phyloP scores from a whole-genome alignment of 345 rosid species.

The Rhizophora apiculata region DNA sequence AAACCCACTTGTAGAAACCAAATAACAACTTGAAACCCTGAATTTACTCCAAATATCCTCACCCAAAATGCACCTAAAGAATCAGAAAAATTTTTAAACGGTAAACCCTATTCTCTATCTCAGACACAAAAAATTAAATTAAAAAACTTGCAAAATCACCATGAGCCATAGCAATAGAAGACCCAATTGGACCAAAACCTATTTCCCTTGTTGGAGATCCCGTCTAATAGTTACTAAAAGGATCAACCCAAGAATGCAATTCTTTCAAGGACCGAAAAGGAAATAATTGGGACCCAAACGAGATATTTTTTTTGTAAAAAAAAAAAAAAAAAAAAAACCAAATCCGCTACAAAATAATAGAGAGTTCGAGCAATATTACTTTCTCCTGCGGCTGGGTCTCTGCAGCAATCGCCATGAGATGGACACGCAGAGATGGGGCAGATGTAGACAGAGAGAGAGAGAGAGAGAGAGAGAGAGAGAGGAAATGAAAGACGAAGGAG shows the following conservation, averaged over 20 bases:
- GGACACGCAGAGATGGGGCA: constrained; percentile 6
- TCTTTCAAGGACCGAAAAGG: not conserved
- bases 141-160: too few species aligned
- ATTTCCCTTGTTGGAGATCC: too few species aligned
- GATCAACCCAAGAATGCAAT: not conserved
- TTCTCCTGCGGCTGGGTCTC: constrained; percentile 57
- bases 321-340: not conserved
- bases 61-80: too few species aligned
- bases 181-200: not conserved
- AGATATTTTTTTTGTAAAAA: not conserved
- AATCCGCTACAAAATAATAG: constrained; percentile 1
- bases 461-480: not conserved
- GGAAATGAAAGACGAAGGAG: constrained; percentile 6
- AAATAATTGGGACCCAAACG: not conserved
- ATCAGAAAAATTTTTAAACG: too few species aligned
- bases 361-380: constrained; percentile 23
- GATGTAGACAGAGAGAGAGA: not conserved
- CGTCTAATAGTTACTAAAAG: not conserved
- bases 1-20: constrained; percentile 2
- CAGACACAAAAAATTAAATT: too few species aligned
- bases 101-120: too few species aligned
- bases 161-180: too few species aligned
- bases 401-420: constrained; percentile 63
- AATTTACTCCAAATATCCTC: not conserved
- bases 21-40: not conserved